Conservation (phyloP, 2,329 filamentous ascomycete species). For the Pleoardoris graminearum region DNA sequence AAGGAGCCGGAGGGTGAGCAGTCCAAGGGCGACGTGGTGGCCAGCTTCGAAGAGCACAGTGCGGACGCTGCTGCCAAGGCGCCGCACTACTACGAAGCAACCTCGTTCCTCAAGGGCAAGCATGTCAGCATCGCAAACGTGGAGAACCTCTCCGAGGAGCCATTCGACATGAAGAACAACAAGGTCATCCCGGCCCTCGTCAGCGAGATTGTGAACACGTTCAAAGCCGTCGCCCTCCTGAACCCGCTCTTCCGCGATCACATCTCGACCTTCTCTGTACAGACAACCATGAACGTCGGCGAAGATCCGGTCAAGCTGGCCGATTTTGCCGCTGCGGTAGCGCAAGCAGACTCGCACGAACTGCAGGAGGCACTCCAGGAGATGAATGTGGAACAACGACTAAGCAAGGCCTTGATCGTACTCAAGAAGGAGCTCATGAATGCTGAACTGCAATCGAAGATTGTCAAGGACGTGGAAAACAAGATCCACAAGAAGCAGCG, state of each 20-base stretch:
- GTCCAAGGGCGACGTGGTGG: slow-evolving; percentile 79
- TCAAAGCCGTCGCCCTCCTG: slow-evolving; percentile 92
- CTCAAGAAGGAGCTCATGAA: slow-evolving; percentile 99
- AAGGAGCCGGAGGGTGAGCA: slow-evolving; percentile 56
- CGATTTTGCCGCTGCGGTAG: slow-evolving; percentile 95
- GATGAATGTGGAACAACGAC: slow-evolving; percentile 86
- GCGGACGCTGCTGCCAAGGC: slow-evolving; percentile 60
- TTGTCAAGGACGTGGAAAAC: slow-evolving; percentile 94
- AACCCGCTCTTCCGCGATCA: slow-evolving; percentile 97
- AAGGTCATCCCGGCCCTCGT: slow-evolving; percentile 87
- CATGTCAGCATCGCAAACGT: slow-evolving; percentile 94
- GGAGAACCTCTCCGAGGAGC: slow-evolving; percentile 86
- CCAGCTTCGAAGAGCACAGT: slow-evolving; percentile 87
- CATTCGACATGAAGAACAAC: slow-evolving; percentile 87
- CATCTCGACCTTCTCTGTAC: slow-evolving; percentile 80
- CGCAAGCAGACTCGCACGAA: slow-evolving; percentile 80
- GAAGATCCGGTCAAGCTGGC: slow-evolving; percentile 94
- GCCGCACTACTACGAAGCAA: slow-evolving; percentile 70
- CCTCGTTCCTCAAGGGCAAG: slow-evolving; percentile 87
- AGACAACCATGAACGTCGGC: slow-evolving; percentile 91
- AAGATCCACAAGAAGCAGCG: slow-evolving; percentile 97
- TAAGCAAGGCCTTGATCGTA: slow-evolving; percentile 88
- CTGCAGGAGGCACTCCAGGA: slow-evolving; percentile 88
- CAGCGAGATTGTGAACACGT: slow-evolving; percentile 97
- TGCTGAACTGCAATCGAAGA: slow-evolving; percentile 93